phyloP scores from a whole-genome alignment of 108 stramenopile genomes.

The Pseudonitzschia multiseries region DNA sequence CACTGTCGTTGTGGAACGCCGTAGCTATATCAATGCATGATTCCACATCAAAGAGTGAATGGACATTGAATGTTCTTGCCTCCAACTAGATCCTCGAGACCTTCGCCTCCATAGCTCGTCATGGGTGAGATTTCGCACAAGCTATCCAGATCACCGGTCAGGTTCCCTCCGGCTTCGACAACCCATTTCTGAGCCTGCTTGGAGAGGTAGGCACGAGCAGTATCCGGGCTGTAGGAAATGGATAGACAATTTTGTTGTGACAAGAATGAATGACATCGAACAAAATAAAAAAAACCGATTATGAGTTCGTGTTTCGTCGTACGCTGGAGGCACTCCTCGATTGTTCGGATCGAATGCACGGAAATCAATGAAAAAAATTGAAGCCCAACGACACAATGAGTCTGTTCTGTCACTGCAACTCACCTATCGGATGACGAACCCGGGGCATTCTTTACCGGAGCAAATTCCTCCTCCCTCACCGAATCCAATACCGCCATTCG shows the following conservation, averaged over 20 bases:
- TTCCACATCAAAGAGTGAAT: conserved; percentile 28
- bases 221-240: conserved; percentile 61
- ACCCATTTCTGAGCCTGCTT: conserved; percentile 72
- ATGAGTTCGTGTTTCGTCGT: too few species aligned
- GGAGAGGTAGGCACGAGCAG: conserved; percentile 67
- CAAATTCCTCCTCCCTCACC: conserved; percentile 91
- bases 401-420: background rate
- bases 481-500: conserved; percentile 91
- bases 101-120: conserved; percentile 81
- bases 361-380: background rate
- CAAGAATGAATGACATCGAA: background rate
- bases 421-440: conserved; percentile 54
- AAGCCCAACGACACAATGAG: background rate
- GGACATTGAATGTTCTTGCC: conserved; percentile 69
- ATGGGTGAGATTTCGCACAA: conserved; percentile 76
- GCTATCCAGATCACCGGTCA: conserved; percentile 47
- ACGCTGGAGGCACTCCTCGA: too few species aligned
- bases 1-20: too few species aligned
- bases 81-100: conserved; percentile 53
- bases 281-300: too few species aligned
- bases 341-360: too few species aligned
- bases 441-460: conserved; percentile 95
- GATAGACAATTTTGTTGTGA: background rate
- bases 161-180: conserved; percentile 55
- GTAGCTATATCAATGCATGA: too few species aligned